Evolutionary conservation across 108 stramenopile species (phyloP).

Genomic region (Cyclostephanos invisitatus): DNA sequence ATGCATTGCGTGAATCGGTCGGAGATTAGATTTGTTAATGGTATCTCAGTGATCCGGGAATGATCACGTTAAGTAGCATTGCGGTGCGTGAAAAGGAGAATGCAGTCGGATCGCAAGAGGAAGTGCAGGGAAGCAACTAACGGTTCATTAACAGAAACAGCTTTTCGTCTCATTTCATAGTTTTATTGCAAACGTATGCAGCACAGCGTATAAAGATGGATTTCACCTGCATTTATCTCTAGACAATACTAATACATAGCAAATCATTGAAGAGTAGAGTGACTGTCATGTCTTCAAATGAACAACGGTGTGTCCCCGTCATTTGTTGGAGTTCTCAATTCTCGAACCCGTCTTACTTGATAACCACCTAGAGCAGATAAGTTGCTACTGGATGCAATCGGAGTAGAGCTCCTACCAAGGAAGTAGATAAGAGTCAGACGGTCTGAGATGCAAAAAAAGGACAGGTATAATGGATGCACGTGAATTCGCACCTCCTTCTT

Average conservation of each 20-base stretch:
- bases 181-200: no score
- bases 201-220: no score
- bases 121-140: no score
- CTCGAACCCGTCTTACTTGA: constrained; percentile 2
- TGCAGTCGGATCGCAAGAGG: no score
- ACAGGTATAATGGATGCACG: not conserved
- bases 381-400: constrained; percentile 3
- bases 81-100: no score
- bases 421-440: not conserved
- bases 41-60: not conserved
- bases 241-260: not conserved
- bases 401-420: constrained; percentile 6
- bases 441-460: not conserved
- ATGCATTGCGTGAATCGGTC: not conserved
- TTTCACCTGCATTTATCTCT: no score
- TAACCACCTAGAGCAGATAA: not conserved
- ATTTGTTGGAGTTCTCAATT: constrained; percentile 16
- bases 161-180: no score
- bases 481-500: constrained; percentile 29
- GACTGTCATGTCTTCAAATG: not conserved
- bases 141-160: no score
- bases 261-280: not conserved
- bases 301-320: not conserved
- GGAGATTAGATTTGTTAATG: not conserved
- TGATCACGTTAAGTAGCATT: not conserved